Conservation (phyloP, 2,329 filamentous ascomycete genomes). For the Colletotrichum godetiae region DNA sequence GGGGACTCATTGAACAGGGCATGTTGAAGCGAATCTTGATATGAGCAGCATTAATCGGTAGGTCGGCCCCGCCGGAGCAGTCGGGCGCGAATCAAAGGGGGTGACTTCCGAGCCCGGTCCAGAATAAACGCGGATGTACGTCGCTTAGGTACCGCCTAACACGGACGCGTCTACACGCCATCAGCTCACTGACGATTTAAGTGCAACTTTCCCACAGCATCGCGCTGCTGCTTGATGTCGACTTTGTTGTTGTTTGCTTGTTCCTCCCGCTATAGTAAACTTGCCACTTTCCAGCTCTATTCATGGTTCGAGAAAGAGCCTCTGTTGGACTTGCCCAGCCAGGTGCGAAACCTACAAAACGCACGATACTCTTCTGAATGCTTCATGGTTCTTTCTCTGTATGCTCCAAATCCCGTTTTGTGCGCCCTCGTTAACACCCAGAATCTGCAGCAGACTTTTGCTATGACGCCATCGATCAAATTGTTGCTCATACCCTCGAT, state of each 20-base stretch:
- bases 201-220: background rate
- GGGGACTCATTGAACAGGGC: too few species aligned
- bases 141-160: background rate
- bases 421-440: background rate
- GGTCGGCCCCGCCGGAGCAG: too few species aligned
- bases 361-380: too few species aligned
- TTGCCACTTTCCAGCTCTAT: background rate
- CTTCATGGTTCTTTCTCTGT: too few species aligned
- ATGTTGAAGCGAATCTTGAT: too few species aligned
- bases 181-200: background rate
- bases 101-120: background rate
- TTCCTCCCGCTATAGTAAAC: background rate
- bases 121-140: too few species aligned
- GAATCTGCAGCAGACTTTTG: background rate
- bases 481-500: slow-evolving; percentile 15
- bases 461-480: slow-evolving; percentile 25
- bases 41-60: too few species aligned
- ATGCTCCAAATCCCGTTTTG: too few species aligned
- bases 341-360: background rate
- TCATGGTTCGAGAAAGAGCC: slow-evolving; percentile 15
- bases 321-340: slow-evolving; percentile 7
- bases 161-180: slow-evolving; percentile 23
- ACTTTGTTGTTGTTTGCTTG: background rate
- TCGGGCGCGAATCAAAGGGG: background rate
- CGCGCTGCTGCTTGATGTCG: too few species aligned